phyloP scores from a whole-genome alignment of 345 rosid species.

The Boechera retrofracta region DNA sequence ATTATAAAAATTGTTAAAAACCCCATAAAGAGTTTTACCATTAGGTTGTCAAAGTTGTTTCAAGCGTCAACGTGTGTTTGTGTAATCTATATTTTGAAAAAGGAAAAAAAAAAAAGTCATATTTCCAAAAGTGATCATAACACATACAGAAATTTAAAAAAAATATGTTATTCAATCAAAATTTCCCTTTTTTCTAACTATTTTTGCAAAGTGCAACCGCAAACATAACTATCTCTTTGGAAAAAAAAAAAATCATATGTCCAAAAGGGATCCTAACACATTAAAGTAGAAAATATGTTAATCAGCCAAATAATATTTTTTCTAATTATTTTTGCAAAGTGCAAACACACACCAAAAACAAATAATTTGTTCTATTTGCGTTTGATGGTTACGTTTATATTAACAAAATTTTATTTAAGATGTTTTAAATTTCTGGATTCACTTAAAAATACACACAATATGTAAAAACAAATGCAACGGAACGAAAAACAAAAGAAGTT shows the following conservation, averaged over 20 bases:
- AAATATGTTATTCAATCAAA: background rate
- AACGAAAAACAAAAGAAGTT: too few relatives aligned
- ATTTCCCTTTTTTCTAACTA: background rate
- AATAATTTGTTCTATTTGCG: background rate
- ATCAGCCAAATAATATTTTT: too few relatives aligned
- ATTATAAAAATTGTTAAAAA: too few relatives aligned
- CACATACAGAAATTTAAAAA: background rate
- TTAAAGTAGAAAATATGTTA: too few relatives aligned
- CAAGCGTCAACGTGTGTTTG: background rate
- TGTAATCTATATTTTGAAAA: background rate
- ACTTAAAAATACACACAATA: too few relatives aligned
- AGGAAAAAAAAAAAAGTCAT: background rate
- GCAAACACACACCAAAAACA: background rate
- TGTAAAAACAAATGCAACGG: too few relatives aligned
- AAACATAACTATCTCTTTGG: background rate
- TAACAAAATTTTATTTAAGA: background rate
- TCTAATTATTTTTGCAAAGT: too few relatives aligned
- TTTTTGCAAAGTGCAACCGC: background rate
- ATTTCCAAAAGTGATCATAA: background rate
- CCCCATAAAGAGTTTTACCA: too few relatives aligned
- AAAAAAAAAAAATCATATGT: too few relatives aligned
- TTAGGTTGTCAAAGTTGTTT: background rate
- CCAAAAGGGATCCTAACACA: too few relatives aligned
- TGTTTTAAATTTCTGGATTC: background rate
- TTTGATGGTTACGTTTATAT: background rate